These are phyloP conservation scores for Blastomyces silverae DNA, from an alignment of 2,329 filamentous ascomycete genomes.

Conservation along the genomic window DNA sequence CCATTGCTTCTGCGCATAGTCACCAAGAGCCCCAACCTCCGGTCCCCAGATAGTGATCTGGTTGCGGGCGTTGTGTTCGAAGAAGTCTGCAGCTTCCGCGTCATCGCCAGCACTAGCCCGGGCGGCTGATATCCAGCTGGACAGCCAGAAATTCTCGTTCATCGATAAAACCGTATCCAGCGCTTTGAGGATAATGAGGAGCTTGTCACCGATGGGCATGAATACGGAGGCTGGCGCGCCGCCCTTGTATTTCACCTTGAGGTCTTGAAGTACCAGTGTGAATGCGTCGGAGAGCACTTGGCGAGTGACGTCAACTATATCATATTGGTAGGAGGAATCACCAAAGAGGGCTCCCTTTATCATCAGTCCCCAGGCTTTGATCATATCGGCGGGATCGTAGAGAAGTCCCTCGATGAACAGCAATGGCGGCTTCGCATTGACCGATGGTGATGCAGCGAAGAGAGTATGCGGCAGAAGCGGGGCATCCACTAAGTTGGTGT, in stretches of 20 bases:
- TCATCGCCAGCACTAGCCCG: neutral
- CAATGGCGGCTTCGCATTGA: neutral
- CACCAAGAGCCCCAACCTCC: neutral
- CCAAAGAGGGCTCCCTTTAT: neutral
- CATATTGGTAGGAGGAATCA: neutral
- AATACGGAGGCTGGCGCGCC: neutral
- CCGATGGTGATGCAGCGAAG: neutral
- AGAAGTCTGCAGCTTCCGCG: neutral
- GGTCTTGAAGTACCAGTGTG: neutral
- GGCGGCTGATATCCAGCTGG: neutral
- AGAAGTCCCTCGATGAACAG: neutral
- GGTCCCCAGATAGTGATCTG: neutral
- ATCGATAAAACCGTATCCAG: neutral
- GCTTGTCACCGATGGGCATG: neutral
- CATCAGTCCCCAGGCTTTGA: neutral
- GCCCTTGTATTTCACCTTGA: slow-evolving; percentile 1
- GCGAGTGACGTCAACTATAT: neutral
- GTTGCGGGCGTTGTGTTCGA: neutral
- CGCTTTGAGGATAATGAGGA: neutral
- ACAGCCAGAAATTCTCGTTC: neutral
- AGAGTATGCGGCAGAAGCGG: neutral
- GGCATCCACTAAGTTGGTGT: neutral
- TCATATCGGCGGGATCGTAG: neutral
- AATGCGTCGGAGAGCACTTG: slow-evolving; percentile 29
- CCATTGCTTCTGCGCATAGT: neutral